Evolutionary conservation across 768 basidiomycete species (phyloP).

Genomic region (Lyophyllum shimeji): DNA sequence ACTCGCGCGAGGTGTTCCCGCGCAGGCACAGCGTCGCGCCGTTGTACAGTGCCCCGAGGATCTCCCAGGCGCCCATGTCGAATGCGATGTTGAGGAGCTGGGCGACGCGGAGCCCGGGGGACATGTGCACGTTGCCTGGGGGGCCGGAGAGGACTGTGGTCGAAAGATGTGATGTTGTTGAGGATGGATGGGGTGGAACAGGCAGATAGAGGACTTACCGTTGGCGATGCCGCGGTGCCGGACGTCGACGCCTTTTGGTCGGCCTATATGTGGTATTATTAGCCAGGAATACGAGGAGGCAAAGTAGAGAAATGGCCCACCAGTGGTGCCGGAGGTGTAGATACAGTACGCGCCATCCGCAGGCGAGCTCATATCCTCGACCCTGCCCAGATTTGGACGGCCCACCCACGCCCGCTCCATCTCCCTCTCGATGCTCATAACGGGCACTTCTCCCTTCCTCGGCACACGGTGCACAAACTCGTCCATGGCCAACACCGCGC

Average conservation of each 20-base stretch:
- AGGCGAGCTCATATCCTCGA: constrained; percentile 34
- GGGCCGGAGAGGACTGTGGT: constrained; percentile 34
- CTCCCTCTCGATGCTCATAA: constrained; percentile 32
- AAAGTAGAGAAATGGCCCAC: constrained; percentile 5
- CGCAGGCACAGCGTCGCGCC: constrained; percentile 54
- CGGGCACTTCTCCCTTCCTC: constrained; percentile 16
- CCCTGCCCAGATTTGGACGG: constrained; percentile 30
- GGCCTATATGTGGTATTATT: constrained; percentile 48
- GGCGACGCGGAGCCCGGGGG: constrained; percentile 53
- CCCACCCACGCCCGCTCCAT: constrained; percentile 27
- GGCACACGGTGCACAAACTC: constrained; percentile 41
- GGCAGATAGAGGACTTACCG: constrained; percentile 29
- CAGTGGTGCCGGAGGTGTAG: constrained; percentile 54
- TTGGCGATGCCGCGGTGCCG: constrained; percentile 59
- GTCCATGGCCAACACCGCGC: constrained; percentile 40
- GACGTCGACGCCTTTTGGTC: constrained; percentile 63
- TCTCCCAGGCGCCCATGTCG: constrained; percentile 70
- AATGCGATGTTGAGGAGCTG: constrained; percentile 66
- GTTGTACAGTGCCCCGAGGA: constrained; percentile 49
- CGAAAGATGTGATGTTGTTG: too few species aligned
- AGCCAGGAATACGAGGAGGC: constrained; percentile 14
- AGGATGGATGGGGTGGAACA: background rate
- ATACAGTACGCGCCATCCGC: constrained; percentile 56
- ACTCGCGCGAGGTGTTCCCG: constrained; percentile 49
- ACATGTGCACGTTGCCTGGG: constrained; percentile 60